Percentiles rank a stretch among this genome's conserved stretches.
These are phyloP conservation scores for Penicillium italicum DNA, from an alignment of 2,329 filamentous ascomycete species.

Conservation along the genomic window DNA sequence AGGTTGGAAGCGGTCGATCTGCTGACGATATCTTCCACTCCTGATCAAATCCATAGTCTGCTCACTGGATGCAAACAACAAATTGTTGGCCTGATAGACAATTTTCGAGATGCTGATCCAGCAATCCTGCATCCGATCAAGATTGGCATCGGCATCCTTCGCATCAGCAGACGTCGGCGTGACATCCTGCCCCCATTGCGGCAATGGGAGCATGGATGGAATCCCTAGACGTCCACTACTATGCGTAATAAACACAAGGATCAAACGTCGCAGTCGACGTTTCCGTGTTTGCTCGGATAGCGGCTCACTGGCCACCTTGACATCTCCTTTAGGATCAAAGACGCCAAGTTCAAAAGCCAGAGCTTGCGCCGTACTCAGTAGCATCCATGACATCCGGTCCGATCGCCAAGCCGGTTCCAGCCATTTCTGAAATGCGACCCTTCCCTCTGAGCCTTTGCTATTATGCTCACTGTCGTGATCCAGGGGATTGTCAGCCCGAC, in stretches of 20 bases:
- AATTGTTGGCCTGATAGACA: slow-evolving; percentile 87
- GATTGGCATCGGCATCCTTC: slow-evolving; percentile 34
- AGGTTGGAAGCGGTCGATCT: slow-evolving; percentile 77
- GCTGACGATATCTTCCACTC: slow-evolving; percentile 74
- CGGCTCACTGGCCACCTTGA: slow-evolving; percentile 52
- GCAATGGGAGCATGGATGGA: slow-evolving; percentile 80
- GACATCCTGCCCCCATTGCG: slow-evolving; percentile 42
- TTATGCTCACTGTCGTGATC: slow-evolving; percentile 42
- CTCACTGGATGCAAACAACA: slow-evolving; percentile 80
- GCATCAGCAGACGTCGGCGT: slow-evolving; percentile 31
- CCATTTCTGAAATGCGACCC: slow-evolving; percentile 83
- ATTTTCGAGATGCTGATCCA: slow-evolving; percentile 92
- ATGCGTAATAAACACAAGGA: slow-evolving; percentile 89
- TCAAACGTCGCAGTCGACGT: slow-evolving; percentile 77
- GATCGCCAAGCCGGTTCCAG: slow-evolving; percentile 92
- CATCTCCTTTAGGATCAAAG: slow-evolving; percentile 84
- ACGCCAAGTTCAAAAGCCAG: slow-evolving; percentile 91
- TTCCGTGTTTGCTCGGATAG: slow-evolving; percentile 67
- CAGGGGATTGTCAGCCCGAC: slow-evolving; percentile 49
- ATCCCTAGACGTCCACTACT: slow-evolving; percentile 89
- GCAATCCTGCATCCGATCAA: slow-evolving; percentile 67
- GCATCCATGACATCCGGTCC: slow-evolving; percentile 97
- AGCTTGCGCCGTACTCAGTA: slow-evolving; percentile 84
- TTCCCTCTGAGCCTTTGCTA: slow-evolving; percentile 62
- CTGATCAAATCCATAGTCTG: slow-evolving; percentile 87